A percentile compares a stretch with the other conserved stretches of the same genome.
Evolutionary conservation across 148 eudicot genomes (phyloP).

Genomic region (Rhododendron kiyosumense): DNA sequence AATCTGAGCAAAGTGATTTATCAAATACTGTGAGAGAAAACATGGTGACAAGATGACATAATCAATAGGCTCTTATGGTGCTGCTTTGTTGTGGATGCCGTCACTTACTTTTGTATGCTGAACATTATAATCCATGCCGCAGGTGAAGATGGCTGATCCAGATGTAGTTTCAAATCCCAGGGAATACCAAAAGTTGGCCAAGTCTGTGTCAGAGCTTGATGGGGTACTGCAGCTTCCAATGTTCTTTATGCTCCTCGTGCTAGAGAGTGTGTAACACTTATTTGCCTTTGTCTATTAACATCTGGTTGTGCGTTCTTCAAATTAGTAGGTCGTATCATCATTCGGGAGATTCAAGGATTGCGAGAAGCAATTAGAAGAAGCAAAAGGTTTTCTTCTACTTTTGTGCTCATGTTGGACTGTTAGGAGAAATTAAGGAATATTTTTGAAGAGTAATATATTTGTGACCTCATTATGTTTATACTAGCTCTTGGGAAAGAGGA

Average conservation of each 20-base stretch:
- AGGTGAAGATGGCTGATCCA: slow-evolving; percentile 95
- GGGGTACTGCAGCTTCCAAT: slow-evolving; percentile 43
- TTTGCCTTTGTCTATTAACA: background rate
- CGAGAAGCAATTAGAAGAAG: slow-evolving; percentile 81
- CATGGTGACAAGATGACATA: background rate
- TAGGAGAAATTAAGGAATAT: background rate
- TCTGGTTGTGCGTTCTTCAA: slow-evolving; percentile 7
- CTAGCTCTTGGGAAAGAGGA: slow-evolving; percentile 78
- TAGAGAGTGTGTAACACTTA: background rate
- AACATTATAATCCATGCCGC: slow-evolving; percentile 8
- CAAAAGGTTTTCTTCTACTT: slow-evolving; percentile 54
- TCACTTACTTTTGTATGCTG: background rate
- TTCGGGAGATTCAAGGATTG: slow-evolving; percentile 81
- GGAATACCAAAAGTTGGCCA: slow-evolving; percentile 90
- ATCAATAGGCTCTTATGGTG: background rate
- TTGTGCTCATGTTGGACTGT: background rate
- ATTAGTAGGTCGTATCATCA: slow-evolving; percentile 63
- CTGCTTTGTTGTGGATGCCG: background rate
- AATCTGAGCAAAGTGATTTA: background rate
- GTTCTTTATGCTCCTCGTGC: background rate
- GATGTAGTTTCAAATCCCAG: slow-evolving; percentile 88
- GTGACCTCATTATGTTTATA: slow-evolving; percentile 4
- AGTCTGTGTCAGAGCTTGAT: slow-evolving; percentile 85
- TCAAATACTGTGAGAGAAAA: background rate
- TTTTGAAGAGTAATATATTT: background rate